phyloP scores from a whole-genome alignment of 1,284 basidiomycete species.

The Fomitiporia mediterranea region DNA sequence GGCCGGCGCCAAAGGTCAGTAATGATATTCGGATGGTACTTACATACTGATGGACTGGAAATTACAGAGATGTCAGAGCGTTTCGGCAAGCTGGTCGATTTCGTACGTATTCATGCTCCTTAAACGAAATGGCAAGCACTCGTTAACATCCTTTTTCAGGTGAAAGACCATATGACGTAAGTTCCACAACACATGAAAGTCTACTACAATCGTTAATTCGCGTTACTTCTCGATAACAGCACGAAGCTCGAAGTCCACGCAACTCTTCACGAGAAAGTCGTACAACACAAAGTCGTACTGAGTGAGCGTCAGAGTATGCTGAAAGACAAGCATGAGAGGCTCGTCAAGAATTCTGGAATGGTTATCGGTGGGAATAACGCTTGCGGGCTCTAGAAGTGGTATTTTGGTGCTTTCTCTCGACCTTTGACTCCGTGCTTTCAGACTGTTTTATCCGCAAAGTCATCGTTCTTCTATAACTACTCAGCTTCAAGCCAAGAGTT shows the following conservation, averaged over 20 bases:
- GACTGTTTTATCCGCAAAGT: no score
- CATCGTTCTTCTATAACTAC: no score
- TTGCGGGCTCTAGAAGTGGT: neutral
- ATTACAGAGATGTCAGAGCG: conserved; percentile 19
- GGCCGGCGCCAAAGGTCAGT: conserved; percentile 20
- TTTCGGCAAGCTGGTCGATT: conserved; percentile 19
- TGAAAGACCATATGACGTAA: conserved; percentile 22
- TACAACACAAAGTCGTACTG: conserved; percentile 15
- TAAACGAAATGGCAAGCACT: no score
- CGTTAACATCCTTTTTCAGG: conserved; percentile 11
- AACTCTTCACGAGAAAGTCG: conserved; percentile 18
- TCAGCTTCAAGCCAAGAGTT: no score
- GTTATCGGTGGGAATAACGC: conserved; percentile 16
- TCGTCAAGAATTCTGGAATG: conserved; percentile 20
- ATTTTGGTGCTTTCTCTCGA: neutral
- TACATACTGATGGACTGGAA: neutral
- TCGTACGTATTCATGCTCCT: conserved; percentile 20
- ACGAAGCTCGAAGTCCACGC: conserved; percentile 21
- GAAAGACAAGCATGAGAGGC: conserved; percentile 18
- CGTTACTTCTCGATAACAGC: conserved; percentile 7
- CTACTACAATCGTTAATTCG: neutral
- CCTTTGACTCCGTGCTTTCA: no score
- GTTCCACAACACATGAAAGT: neutral
- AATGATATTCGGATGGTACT: neutral
- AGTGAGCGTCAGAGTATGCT: conserved; percentile 14